Percentiles rank a stretch among this genome's conserved stretches.
These are phyloP conservation scores for Prototheca wickerhamii DNA, from an alignment of 163 green algal genomes.

Conservation along the genomic window DNA sequence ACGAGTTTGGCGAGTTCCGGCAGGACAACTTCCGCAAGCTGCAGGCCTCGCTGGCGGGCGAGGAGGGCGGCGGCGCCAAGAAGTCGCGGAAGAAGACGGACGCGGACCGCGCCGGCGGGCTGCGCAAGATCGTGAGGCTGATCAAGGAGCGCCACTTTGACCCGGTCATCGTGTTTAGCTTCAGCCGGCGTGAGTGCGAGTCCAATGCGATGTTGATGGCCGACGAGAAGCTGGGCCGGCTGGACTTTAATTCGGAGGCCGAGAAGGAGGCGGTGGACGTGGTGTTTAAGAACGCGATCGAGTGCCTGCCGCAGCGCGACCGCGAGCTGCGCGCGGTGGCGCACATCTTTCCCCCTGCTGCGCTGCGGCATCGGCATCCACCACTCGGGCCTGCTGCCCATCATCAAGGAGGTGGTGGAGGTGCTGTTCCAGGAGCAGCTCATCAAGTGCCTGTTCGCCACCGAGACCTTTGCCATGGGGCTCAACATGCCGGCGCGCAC, in stretches of 20 bases:
- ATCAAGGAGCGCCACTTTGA: constrained; percentile 52
- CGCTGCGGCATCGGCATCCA: constrained; percentile 84
- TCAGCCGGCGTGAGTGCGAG: constrained; percentile 71
- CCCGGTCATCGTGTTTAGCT: constrained; percentile 82
- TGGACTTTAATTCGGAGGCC: constrained; percentile 81
- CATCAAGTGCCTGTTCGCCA: constrained; percentile 87
- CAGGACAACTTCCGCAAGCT: constrained; percentile 48
- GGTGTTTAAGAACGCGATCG: constrained; percentile 42
- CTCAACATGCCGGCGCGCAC: constrained; percentile 98
- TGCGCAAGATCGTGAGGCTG: constrained; percentile 47
- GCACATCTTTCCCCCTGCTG: constrained; percentile 76
- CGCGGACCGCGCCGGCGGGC: constrained; percentile 3
- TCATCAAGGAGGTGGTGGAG: constrained; percentile 94
- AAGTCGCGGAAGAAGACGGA: constrained; percentile 3
- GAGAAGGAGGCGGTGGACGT: constrained; percentile 57
- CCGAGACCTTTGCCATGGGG: constrained; percentile 97
- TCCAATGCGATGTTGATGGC: constrained; percentile 43
- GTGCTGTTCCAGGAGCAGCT: constrained; percentile 85
- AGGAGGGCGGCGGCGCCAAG: constrained; percentile 10
- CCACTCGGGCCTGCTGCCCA: constrained; percentile 91
- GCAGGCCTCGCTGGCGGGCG: constrained; percentile 9
- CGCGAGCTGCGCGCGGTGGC: constrained; percentile 54
- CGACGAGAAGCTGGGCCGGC: constrained; percentile 11
- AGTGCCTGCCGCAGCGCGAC: constrained; percentile 60
- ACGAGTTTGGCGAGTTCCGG: constrained; percentile 56